These are phyloP conservation scores for Choiromyces venosus DNA, from an alignment of 495 filamentous ascomycete genomes.

Conservation along the genomic window DNA sequence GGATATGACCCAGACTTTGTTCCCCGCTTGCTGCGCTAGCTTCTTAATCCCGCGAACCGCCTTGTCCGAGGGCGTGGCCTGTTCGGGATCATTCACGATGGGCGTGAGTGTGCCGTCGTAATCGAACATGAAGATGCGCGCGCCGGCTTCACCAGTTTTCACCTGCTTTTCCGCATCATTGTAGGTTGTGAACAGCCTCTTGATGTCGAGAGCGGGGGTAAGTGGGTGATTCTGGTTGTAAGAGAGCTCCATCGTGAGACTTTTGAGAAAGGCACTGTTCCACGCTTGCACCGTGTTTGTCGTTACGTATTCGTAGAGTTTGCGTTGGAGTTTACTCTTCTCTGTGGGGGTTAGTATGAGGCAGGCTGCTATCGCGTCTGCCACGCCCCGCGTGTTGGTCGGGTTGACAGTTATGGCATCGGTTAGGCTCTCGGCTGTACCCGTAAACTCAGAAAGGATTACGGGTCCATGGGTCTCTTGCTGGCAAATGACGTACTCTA, in stretches of 20 bases:
- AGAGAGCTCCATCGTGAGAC: slow-evolving; percentile 70
- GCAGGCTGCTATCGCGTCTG: slow-evolving; percentile 69
- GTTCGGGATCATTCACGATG: slow-evolving; percentile 81
- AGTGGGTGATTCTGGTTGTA: slow-evolving; percentile 65
- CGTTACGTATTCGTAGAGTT: slow-evolving; percentile 75
- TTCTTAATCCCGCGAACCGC: slow-evolving; percentile 71
- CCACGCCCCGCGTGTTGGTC: slow-evolving; percentile 78
- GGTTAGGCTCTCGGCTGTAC: slow-evolving; percentile 76
- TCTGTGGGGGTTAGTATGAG: slow-evolving; percentile 63
- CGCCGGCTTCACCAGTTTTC: slow-evolving; percentile 39
- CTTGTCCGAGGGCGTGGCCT: slow-evolving; percentile 77
- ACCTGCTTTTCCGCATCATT: slow-evolving; percentile 50
- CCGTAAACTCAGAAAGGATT: slow-evolving; percentile 92
- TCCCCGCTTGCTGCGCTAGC: slow-evolving; percentile 70
- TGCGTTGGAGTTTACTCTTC: slow-evolving; percentile 54
- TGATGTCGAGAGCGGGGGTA: slow-evolving; percentile 73
- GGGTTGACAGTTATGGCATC: slow-evolving; percentile 92
- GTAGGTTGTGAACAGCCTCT: slow-evolving; percentile 64
- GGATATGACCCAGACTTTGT: slow-evolving; percentile 96
- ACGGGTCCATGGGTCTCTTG: slow-evolving; percentile 74
- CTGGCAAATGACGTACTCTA: slow-evolving; percentile 91
- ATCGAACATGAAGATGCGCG: slow-evolving; percentile 93
- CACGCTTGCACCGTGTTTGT: slow-evolving; percentile 77
- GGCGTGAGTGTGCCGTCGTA: slow-evolving; percentile 98
- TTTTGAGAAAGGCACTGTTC: slow-evolving; percentile 68